Evolutionary conservation across 2,329 filamentous ascomycete species (phyloP), one percentile per base, ranked within the genome.

Genomic region (Penicillium palitans): DNA sequence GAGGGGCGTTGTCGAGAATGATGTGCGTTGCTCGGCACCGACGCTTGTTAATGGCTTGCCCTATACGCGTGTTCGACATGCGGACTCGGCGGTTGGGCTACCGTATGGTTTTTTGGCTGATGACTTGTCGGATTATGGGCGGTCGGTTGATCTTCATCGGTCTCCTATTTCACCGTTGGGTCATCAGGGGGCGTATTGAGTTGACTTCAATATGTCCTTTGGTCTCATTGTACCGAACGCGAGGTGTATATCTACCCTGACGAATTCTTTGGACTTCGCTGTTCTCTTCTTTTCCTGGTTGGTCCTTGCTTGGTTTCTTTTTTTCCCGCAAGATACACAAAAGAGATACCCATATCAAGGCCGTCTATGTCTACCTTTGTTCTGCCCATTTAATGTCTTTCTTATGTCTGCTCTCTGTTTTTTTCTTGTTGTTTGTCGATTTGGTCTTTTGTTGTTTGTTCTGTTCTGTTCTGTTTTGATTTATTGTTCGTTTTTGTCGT

Each of bases 21-120:
- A 67, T 15, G 52, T 69, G 4, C 68, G 63, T 8, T 62, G 64
- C 33, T 70, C 72, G 15, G 67, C 67, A 7, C 35, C 52, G 1
- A 73, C 70, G 1, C 62, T 80, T 7, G 68, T 79, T 31, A 80
- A 70, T 42, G 78, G 78, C 3, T 68, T 78, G 31, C 67, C 66
- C 17, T 81, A 81, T 46, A 71, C 68, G 12, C 76, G 72, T 25
- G 66, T 71, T n/a, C 66, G 62, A 44, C 66, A 65, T 21, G 21
- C 59, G 5, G 66, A 69, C 41, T 35, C 58, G 31, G 24, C 21
- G 6, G 21, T 35, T 47, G 51, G 19, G 13, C 58, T 66, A 19
- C 47, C 66, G 3, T 68, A 65, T 47, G 61, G 58, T 13, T 49
- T 68, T 8, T 45, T 66, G 15, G 53, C 64, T 8, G 67, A 71